Base-by-base conservation (phyloP, 192 early-diverging fungal genomes). In the Rhizophlyctis rosea region DNA sequence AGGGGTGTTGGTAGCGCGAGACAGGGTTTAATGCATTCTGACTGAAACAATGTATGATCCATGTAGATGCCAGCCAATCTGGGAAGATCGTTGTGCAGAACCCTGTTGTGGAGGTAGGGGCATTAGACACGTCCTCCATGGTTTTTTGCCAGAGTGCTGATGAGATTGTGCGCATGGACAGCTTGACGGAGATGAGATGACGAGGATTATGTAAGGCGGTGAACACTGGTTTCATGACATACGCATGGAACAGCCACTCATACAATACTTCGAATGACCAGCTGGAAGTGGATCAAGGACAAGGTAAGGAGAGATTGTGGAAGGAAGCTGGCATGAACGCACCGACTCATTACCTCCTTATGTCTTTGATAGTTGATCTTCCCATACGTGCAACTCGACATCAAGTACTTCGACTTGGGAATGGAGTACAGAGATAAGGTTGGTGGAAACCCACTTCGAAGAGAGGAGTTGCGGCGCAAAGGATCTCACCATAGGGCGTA, bases 141-240 rank as follows among this genome's bases (percentile, higher is more conserved):
- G n/a, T n/a, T n/a, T n/a, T n/a, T n/a, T n/a, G n/a, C n/a, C n/a
- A n/a, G n/a, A n/a, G n/a, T n/a, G n/a, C n/a, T n/a, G n/a, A n/a
- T n/a, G n/a, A n/a, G n/a, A n/a, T n/a, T n/a, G n/a, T n/a, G n/a
- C n/a, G n/a, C n/a, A n/a, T n/a, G n/a, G n/a, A n/a, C n/a, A n/a
- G 56, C 57, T 77, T 18, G 92, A 98, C 69, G 96, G 96, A 61
- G 96, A 98, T 76, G 96, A 98, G 81, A 97, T 97, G 94, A 98
- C 96, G 34, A 81, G 96, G 67, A 97, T 98, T 78, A 90, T 98
- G n/a, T n/a, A n/a, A n/a, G n/a, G n/a, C n/a, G n/a, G n/a, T n/a
- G n/a, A n/a, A 30, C 62, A 35, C 18, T 25, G 29, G 11, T 5
- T 35, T 14, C 23, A 3, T 25, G 1, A 11, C 11, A 2, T 59